These are phyloP conservation scores for Podaxis sp. DNA, from an alignment of 768 basidiomycete genomes.

Conservation along the genomic window DNA sequence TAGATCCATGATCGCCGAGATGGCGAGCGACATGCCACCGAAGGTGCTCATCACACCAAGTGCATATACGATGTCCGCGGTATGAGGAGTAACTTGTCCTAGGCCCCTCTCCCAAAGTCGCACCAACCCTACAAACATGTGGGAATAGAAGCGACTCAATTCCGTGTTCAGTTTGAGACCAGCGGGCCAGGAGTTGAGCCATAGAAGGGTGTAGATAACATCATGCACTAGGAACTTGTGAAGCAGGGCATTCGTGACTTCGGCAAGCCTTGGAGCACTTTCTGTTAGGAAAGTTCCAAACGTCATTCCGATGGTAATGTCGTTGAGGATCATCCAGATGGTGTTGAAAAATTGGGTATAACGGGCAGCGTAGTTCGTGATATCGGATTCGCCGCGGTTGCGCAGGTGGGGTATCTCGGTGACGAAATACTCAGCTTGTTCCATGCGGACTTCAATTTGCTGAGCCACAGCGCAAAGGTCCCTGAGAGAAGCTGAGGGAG, in stretches of 20 bases:
- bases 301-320: constrained; percentile 80
- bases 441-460: constrained; percentile 57
- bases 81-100: constrained; percentile 17
- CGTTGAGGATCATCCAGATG: constrained; percentile 89
- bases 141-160: constrained; percentile 82
- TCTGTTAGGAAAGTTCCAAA: constrained; percentile 70
- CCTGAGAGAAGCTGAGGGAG: neutral
- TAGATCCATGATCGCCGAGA: constrained; percentile 15
- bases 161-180: constrained; percentile 96
- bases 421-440: constrained; percentile 45
- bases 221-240: constrained; percentile 22
- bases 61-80: constrained; percentile 25
- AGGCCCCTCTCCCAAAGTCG: constrained; percentile 53
- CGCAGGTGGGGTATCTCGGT: constrained; percentile 37
- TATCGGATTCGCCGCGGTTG: constrained; percentile 33
- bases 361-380: constrained; percentile 44
- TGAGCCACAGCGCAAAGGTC: constrained; percentile 34
- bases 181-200: constrained; percentile 95
- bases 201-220: constrained; percentile 56
- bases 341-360: constrained; percentile 92
- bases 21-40: constrained; percentile 15
- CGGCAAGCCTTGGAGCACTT: constrained; percentile 51
- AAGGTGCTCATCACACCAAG: constrained; percentile 32
- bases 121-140: constrained; percentile 63
- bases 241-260: neutral